Base-by-base conservation (phyloP, 306 rosid species). In the Corylus avellana region DNA sequence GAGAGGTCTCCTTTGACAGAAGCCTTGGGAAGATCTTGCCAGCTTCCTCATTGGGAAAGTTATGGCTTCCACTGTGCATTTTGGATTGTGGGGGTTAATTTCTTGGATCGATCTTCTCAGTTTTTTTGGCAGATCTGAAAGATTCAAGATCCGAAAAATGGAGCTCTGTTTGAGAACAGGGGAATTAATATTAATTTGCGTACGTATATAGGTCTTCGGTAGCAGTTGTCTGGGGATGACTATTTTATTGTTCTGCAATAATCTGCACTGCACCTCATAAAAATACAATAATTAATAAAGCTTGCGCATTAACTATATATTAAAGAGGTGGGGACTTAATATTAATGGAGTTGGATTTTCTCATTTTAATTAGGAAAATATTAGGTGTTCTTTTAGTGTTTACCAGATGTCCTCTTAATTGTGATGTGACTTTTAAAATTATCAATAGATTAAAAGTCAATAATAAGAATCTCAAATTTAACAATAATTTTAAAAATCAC, bases 1-100 rank as follows among this genome's bases (percentile, higher is more conserved):
- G 32, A 58, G 92, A 84, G 1, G 79, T 76, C 16, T 89, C 90
- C 62, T 84, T 86, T 58, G 90, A 78, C 22, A 84, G 8, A 25
- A 73, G 74, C 68, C 78, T 81, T 0, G 85, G n/a, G 83, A 79
- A 74, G 72, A 69, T 54, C 79, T 25, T 61, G 74, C 58, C 76
- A 11, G 78, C 71, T 61, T 86, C 74, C 13, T 83, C 74, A 12
- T 77, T 67, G 29, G 84, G 22, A 55, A 25, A 50, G 48, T 54
- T 13, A 7, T n/a, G 29, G 49, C 12, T 39, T 9, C 39, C 16
- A 8, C 32, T 39, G 35, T 54, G 39, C 88, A 85, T 85, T 51
- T 81, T 74, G 61, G 13, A 61, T 27, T 72, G 20, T 22, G 37
- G 37, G 55, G 59, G 17, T 32, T 32, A 32, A 42, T 32, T 46